Evolutionary conservation across 148 eudicot genomes (phyloP).

Genomic region (Dysphania ambrosioides): DNA sequence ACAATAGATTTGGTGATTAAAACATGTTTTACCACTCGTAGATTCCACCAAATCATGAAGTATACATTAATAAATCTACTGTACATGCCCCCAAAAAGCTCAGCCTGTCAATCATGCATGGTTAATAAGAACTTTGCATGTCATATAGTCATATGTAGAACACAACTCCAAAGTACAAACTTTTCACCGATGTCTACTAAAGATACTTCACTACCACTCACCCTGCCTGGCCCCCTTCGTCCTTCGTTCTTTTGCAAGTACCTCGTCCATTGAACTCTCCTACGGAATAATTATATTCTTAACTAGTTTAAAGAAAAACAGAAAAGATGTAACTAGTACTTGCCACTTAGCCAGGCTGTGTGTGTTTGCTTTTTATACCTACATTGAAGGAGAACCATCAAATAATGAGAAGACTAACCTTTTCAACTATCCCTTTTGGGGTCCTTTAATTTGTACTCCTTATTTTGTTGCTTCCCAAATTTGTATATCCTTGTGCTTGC

Average conservation of each 20-base stretch:
- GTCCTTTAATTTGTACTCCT: too few species aligned
- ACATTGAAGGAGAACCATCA: conserved; percentile 31
- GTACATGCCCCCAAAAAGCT: not conserved
- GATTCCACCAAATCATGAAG: too few species aligned
- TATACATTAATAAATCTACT: not conserved
- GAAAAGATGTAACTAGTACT: too few species aligned
- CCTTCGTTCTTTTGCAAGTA: too few species aligned
- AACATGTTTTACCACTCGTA: too few species aligned
- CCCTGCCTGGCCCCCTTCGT: not conserved
- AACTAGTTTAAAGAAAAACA: not conserved
- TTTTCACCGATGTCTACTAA: not conserved
- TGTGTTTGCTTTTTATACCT: conserved; percentile 10
- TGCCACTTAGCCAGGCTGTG: conserved; percentile 29
- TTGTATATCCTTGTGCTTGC: not conserved
- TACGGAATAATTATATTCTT: conserved; percentile 17
- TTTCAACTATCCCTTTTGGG: conserved; percentile 14
- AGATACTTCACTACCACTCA: conserved; percentile 5
- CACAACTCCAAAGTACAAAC: conserved; percentile 5
- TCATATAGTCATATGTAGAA: not conserved
- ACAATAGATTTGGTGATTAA: too few species aligned
- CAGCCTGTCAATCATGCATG: too few species aligned
- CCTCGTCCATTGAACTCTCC: too few species aligned
- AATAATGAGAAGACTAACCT: not conserved
- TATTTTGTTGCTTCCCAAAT: not conserved
- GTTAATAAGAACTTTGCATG: conserved; percentile 2